A percentile compares a stretch with the other conserved stretches of the same genome.
phyloP scores from a whole-genome alignment of 2,329 filamentous ascomycete genomes.

The Fusarium sp. region DNA sequence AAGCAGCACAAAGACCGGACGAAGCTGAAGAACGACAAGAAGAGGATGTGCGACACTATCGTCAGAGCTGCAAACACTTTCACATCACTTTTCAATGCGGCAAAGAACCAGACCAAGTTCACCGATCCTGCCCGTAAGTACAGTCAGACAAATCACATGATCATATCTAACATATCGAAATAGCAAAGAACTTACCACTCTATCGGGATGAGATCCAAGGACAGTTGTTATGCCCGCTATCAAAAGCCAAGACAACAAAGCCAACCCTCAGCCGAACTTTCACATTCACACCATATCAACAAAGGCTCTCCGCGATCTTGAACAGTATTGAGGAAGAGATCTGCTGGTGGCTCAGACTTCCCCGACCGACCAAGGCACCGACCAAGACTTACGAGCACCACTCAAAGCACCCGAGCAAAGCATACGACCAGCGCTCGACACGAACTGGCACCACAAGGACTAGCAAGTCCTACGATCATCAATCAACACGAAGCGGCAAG shows the following conservation, averaged over 20 bases:
- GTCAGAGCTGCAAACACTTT: conserved; percentile 34
- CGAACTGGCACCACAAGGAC: neutral
- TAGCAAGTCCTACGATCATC: conserved; percentile 17
- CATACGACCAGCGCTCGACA: conserved; percentile 3
- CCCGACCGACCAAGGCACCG: conserved; percentile 6
- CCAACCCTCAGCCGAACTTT: conserved; percentile 14
- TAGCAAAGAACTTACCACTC: conserved; percentile 35
- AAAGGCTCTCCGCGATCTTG: conserved; percentile 27
- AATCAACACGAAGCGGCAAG: conserved; percentile 12
- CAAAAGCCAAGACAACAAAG: conserved; percentile 31
- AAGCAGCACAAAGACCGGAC: conserved; percentile 26
- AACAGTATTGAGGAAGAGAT: conserved; percentile 26
- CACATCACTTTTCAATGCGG: conserved; percentile 33
- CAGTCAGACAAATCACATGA: neutral
- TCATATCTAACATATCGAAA: conserved; percentile 1
- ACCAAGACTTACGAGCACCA: conserved; percentile 13
- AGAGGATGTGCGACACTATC: conserved; percentile 28
- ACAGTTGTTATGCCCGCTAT: conserved; percentile 29
- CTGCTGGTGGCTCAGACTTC: conserved; percentile 34
- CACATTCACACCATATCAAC: conserved; percentile 28
- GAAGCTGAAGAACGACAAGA: conserved; percentile 30
- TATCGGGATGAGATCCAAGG: conserved; percentile 35
- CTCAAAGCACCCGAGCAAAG: conserved; percentile 3
- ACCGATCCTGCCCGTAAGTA: conserved; percentile 31
- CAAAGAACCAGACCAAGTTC: conserved; percentile 33